Evolutionary conservation across 441 rosid species (phyloP), one percentile per base, ranked within the genome.

Genomic region (Erodium texanum): DNA sequence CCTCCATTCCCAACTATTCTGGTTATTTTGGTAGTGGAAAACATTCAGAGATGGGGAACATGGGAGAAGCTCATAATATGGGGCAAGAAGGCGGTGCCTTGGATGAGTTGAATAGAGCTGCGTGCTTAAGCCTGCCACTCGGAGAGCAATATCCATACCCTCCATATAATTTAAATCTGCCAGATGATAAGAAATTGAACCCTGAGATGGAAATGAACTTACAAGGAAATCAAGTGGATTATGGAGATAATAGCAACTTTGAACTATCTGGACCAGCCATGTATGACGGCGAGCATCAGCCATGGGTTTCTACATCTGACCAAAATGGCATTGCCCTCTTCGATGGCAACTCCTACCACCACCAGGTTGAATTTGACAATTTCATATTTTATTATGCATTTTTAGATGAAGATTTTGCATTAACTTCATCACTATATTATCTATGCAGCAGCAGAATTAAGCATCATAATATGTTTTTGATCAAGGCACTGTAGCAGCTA

Each of bases 111-210:
- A 86, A 75, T 74, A 80, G 77, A 65, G 77, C 66, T 65, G 80
- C 81, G 56, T 86, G 84, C 78, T 77, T 81, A 27, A 27, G 29
- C 29, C 29, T 27, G 4, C 29, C 29, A 27, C 29, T 27, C 1
- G 80, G 82, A 16, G 91, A 86, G 12, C 88, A 85, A 68, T 84
- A 82, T 78, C 72, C 88, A 5, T 89, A 73, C 70, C 79, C 82
- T 18, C 81, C 85, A 18, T 83, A 67, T 50, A 29, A 73, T 71
- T 70, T 80, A 52, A 68, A 67, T 78, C 64, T 80, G 71, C 79
- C 76, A 0, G 83, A 79, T 7, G 72, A 76, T 61, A 71, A 78
- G 78, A 82, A 76, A 75, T 50, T 76, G 70, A 77, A 76, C 74
- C 80, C 66, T 3, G 80, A 77, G n/a, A 72, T 71, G 77, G 83